Base-by-base conservation (phyloP, 192 early-diverging fungal species). In the Bifiguratus adelaidae region DNA sequence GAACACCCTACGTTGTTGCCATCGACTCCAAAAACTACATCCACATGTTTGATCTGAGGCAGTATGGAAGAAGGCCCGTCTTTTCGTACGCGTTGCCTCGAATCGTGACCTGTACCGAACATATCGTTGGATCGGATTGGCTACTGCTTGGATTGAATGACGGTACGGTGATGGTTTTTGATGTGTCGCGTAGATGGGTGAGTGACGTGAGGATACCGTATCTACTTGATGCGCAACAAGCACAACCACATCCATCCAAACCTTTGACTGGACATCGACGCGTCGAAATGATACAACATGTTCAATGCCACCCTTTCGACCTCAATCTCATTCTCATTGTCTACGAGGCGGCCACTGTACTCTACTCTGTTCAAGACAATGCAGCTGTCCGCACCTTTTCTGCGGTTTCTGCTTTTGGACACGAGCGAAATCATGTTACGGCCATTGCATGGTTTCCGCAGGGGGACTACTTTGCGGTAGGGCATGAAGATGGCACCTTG, bases 341-440 rank as follows among this genome's bases (percentile, higher is more conserved):
- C 3, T 78, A 78, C 33, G 52, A 62, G 22, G 48, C 63, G 0
- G 65, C 58, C 1, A 53, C 73, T 1, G 51, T 66, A 15, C 55
- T 81, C 9, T 81, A 73, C 75, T 65, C 68, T 25, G 40, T 76
- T 20, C 53, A 61, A 15, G 60, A 69, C 13, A 65, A 67, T 16
- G 9, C 52, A 3, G 50, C 66, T 0, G 46, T 55, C 16, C 50
- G 50, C 1, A 44, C 37, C 1, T 74, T 60, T n/a, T n/a, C n/a
- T 35, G 61, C 52, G 37, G 43, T 65, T 11, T 38, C 38, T 5
- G 13, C 60, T 55, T 13, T 50, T 50, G 0, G 55, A 53, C 0
- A 63, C 48, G 50, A 55, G 41, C 11, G 57, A 44, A 19, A 35
- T 50, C 54, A 53, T 20, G 38, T 77, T 2, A 63, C 65, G 1